Evolutionary conservation across 176 grass and related monocot genomes (phyloP).

Genomic region (Chrysopogon serrulatus): DNA sequence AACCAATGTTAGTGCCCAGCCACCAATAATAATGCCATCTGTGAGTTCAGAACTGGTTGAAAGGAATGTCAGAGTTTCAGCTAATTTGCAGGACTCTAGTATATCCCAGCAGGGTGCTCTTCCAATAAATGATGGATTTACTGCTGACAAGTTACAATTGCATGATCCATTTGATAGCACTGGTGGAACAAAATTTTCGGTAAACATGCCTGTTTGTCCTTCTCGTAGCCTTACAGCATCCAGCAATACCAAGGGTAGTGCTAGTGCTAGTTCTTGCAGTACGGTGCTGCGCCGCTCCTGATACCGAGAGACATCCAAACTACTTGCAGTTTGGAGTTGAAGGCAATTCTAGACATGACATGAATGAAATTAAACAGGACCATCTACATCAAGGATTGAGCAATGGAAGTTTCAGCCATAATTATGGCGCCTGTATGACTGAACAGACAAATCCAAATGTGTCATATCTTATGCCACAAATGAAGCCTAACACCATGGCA

Average conservation of each 20-base stretch:
- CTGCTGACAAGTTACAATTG: constrained; percentile 30
- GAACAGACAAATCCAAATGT: constrained; percentile 30
- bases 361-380: constrained; percentile 42
- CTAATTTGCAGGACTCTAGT: constrained; percentile 32
- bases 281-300: constrained; percentile 19
- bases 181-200: constrained; percentile 27
- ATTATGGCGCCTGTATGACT: constrained; percentile 21
- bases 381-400: constrained; percentile 37
- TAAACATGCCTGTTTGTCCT: constrained; percentile 15
- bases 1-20: constrained; percentile 21
- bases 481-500: constrained; percentile 36
- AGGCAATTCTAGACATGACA: constrained; percentile 37
- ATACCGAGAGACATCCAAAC: constrained; percentile 31
- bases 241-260: constrained; percentile 30
- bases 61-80: constrained; percentile 24
- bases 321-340: constrained; percentile 56
- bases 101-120: constrained; percentile 32
- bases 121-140: constrained; percentile 37
- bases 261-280: constrained; percentile 34
- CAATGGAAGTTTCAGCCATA: constrained; percentile 38
- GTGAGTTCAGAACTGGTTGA: constrained; percentile 34
- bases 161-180: constrained; percentile 27
- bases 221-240: constrained; percentile 26
- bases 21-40: constrained; percentile 27
- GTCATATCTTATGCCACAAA: constrained; percentile 11